Base-by-base conservation (phyloP, 73 alveolate species). In the Uronychia setigera region DNA sequence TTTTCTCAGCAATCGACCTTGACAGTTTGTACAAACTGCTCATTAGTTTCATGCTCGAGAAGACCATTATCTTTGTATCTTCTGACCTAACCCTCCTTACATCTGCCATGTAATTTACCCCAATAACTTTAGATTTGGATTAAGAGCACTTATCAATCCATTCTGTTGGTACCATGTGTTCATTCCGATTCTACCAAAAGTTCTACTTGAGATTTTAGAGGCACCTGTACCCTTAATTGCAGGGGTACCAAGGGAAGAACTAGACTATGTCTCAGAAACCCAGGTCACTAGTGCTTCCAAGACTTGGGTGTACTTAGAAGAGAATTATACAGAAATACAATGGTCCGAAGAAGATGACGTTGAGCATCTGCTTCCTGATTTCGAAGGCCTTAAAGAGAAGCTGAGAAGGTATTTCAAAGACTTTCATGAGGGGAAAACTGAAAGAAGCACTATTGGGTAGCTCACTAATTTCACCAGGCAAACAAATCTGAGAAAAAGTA, bases 151-250 rank as follows among this genome's bases (percentile, higher is more conserved):
- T 33, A 33, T 93, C 32, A 46, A 76, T 29, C 97, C 97, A 33
- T 93, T 93, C 78, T 75, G 81, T 30, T 93, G 97, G 97, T 76
- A 89, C 1, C 94, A 93, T 76, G 87, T 90, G 46, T 67, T 78
- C 29, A 88, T 91, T 1, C 93, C 97, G 5, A 82, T 93, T 28
- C 78, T 93, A 33, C 97, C 97, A 25, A 90, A 87, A 31, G 59
- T 85, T 0, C 89, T 93, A 26, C 67, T 88, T 1, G 97, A 93
- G 29, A 60, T 90, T 5, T 35, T 93, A 26, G 93, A 87, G 32
- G 97, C 97, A 0, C 97, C 97, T 58, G 89, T 86, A 81, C 97
- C 97, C 1, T 32, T 90, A 28, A 32, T 93, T 0, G 76, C 85
- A 0, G 97, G 97, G 26, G 31, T 93, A 9, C 84, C 91, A 19